Percentiles rank a stretch among this genome's conserved stretches.
Evolutionary conservation across 2,329 filamentous ascomycete genomes (phyloP).

Genomic region (Blastomyces gilchristii): DNA sequence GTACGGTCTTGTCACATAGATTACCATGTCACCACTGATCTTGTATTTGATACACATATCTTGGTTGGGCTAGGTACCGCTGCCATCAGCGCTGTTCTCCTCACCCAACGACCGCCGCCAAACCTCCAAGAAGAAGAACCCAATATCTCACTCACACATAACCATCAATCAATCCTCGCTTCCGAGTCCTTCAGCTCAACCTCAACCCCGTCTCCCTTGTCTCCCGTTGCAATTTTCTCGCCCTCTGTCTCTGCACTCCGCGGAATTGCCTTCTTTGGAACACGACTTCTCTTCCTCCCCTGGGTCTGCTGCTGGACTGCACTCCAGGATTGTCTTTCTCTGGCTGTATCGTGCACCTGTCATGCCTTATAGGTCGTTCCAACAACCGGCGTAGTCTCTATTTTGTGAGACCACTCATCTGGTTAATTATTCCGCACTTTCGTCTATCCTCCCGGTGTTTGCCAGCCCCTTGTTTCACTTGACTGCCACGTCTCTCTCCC

Average conservation of each 20-base stretch:
- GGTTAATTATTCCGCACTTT: constrained; percentile 8
- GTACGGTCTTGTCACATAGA: not conserved
- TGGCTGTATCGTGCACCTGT: constrained; percentile 7
- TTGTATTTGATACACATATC: not conserved
- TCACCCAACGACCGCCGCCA: not conserved
- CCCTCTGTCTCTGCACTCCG: constrained; percentile 1
- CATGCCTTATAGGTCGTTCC: constrained; percentile 10
- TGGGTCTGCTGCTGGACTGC: not conserved
- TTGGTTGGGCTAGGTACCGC: not conserved
- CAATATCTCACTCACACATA: not conserved
- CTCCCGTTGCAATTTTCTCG: not conserved
- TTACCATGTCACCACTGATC: not conserved
- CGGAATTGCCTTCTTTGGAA: not conserved
- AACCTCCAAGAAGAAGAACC: not conserved
- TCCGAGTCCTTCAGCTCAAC: not conserved
- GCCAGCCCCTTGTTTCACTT: not conserved
- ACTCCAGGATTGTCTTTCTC: not conserved
- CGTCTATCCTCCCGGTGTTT: not conserved
- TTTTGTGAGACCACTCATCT: constrained; percentile 11
- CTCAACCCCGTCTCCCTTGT: not conserved
- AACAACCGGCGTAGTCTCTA: constrained; percentile 14
- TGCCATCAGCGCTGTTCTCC: not conserved
- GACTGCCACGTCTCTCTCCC: not conserved
- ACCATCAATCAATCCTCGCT: not conserved
- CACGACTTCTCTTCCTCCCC: not conserved